phyloP scores from a whole-genome alignment of 73 alveolate genomes.

The Paramecium sonneborni region DNA sequence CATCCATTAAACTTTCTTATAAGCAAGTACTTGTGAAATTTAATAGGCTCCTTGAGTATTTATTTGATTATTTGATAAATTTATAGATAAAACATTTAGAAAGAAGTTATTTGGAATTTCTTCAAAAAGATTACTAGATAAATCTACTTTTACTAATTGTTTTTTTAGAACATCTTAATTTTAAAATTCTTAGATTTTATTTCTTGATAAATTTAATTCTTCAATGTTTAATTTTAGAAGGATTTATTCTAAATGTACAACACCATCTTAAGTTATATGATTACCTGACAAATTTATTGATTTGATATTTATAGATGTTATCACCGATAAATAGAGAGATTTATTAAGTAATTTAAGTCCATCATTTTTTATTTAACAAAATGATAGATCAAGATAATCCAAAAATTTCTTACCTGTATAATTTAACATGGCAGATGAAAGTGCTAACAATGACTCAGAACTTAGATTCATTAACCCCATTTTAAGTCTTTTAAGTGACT shows the following conservation, averaged over 20 bases:
- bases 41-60: conserved; percentile 47
- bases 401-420: conserved; percentile 21
- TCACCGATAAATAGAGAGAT: neutral
- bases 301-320: neutral
- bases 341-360: conserved; percentile 7
- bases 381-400: conserved; percentile 17
- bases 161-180: neutral
- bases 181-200: conserved; percentile 25
- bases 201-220: conserved; percentile 19
- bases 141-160: neutral
- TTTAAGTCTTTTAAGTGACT: neutral
- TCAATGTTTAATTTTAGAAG: neutral
- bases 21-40: neutral
- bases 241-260: neutral
- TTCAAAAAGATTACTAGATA: neutral
- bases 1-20: conserved; percentile 23
- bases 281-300: neutral
- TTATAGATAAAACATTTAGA: neutral
- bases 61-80: neutral
- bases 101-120: conserved; percentile 41
- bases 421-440: neutral
- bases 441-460: neutral
- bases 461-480: neutral
- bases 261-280: neutral
- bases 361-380: neutral